Percentiles rank a stretch among this genome's conserved stretches.
Conservation (phyloP, 2,329 filamentous ascomycete genomes). For the Lasiodiplodia sp. region DNA sequence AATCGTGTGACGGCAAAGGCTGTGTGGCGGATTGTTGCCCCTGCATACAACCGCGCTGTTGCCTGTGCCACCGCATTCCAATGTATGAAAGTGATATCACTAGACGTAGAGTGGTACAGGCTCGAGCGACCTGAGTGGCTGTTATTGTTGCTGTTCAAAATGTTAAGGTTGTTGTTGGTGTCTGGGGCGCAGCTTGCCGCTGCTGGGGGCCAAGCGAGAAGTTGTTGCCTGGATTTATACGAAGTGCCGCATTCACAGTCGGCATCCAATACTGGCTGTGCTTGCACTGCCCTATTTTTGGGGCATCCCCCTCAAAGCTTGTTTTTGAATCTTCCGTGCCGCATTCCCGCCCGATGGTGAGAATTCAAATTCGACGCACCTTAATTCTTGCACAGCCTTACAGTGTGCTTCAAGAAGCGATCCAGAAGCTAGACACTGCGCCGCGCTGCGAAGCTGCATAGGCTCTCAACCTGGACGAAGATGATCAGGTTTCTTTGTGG, state of each 20-base stretch:
- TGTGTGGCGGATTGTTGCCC: conserved; percentile 22
- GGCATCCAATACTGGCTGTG: conserved; percentile 1
- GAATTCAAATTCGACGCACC: background rate
- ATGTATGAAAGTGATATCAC: background rate
- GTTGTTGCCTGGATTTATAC: background rate
- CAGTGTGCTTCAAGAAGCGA: too few species aligned
- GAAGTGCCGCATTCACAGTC: background rate
- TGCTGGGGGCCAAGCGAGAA: background rate
- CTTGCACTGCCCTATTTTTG: conserved; percentile 16
- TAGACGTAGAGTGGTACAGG: conserved; percentile 2
- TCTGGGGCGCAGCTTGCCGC: conserved; percentile 3
- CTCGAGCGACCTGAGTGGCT: background rate
- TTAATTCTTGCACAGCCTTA: background rate
- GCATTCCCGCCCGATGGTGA: background rate
- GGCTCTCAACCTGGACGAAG: too few species aligned
- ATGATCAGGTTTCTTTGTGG: too few species aligned
- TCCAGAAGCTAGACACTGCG: too few species aligned
- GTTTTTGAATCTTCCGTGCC: conserved; percentile 1
- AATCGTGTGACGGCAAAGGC: conserved; percentile 10
- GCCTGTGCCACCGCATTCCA: conserved; percentile 16
- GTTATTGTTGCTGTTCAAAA: background rate
- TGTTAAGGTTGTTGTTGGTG: background rate
- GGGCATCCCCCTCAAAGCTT: background rate
- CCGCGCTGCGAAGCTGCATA: too few species aligned
- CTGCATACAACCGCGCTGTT: conserved; percentile 19